Evolutionary conservation across 495 filamentous ascomycete species (phyloP).

Genomic region (Parathielavia appendiculata): DNA sequence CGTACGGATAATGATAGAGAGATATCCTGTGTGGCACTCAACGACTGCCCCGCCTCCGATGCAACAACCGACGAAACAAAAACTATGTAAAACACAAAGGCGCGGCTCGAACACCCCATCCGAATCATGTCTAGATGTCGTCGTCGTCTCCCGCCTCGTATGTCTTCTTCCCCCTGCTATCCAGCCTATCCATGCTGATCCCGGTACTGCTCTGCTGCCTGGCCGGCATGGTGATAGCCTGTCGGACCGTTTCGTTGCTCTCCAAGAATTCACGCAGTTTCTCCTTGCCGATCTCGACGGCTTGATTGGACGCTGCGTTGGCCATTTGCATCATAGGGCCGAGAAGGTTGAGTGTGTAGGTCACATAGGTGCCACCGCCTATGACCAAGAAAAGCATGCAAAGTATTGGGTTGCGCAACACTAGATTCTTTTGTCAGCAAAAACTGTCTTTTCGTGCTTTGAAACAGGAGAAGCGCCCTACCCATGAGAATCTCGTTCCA

Average conservation of each 20-base stretch:
- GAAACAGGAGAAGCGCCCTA: constrained; percentile 40
- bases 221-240: constrained; percentile 68
- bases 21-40: constrained; percentile 19
- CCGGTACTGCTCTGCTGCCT: constrained; percentile 36
- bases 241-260: constrained; percentile 69
- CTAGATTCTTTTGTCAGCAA: constrained; percentile 52
- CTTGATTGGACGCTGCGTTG: constrained; percentile 82
- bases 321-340: constrained; percentile 93
- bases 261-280: constrained; percentile 81
- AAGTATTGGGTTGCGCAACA: constrained; percentile 86
- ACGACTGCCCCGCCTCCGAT: constrained; percentile 1
- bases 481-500: constrained; percentile 96
- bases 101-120: neutral
- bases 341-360: constrained; percentile 89
- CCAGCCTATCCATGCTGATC: constrained; percentile 55
- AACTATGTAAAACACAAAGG: constrained; percentile 3
- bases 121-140: constrained; percentile 34
- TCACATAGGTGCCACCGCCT: constrained; percentile 73
- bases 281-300: constrained; percentile 82
- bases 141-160: constrained; percentile 44
- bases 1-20: constrained; percentile 16
- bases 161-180: constrained; percentile 56
- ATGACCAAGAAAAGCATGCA: constrained; percentile 81
- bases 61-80: constrained; percentile 6
- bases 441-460: neutral